Conservation (phyloP, 306 rosid genomes). For the Ormosia emarginata region DNA sequence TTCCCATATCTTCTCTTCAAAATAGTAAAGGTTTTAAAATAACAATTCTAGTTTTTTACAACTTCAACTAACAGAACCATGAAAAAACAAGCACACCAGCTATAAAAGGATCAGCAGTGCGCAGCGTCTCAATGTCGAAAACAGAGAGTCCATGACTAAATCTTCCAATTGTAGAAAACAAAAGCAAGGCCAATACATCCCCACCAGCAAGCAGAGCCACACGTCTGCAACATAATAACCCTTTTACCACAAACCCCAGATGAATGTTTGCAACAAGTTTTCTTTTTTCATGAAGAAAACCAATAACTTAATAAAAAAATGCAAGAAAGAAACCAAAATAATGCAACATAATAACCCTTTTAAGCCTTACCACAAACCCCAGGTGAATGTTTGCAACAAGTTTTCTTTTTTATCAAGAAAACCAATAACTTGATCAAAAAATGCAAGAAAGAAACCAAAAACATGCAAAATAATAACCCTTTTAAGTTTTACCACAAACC, state of each 20-base stretch:
- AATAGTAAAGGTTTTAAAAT: background rate
- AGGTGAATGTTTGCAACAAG: background rate
- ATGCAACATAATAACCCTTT: conserved; percentile 27
- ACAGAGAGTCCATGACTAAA: conserved; percentile 78
- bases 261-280: background rate
- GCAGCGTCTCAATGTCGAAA: conserved; percentile 70
- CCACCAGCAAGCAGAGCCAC: conserved; percentile 84
- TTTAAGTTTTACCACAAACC: background rate
- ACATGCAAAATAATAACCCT: conserved; percentile 9
- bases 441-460: conserved; percentile 35
- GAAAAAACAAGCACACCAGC: conserved; percentile 56
- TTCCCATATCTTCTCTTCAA: background rate
- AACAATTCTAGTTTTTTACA: background rate
- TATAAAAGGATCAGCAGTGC: conserved; percentile 89
- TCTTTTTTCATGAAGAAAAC: background rate
- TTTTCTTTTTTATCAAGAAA: background rate
- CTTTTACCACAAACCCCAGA: background rate
- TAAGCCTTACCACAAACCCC: background rate
- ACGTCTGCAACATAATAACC: conserved; percentile 43
- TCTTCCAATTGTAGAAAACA: conserved; percentile 87
- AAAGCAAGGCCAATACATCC: conserved; percentile 81
- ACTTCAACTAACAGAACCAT: background rate
- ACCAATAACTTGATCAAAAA: background rate
- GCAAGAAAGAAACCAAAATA: too few relatives aligned
- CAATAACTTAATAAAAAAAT: background rate